Evolutionary conservation across 2,329 filamentous ascomycete species (phyloP), one percentile per base, ranked within the genome.

Genomic region (Ramularia endophylla): DNA sequence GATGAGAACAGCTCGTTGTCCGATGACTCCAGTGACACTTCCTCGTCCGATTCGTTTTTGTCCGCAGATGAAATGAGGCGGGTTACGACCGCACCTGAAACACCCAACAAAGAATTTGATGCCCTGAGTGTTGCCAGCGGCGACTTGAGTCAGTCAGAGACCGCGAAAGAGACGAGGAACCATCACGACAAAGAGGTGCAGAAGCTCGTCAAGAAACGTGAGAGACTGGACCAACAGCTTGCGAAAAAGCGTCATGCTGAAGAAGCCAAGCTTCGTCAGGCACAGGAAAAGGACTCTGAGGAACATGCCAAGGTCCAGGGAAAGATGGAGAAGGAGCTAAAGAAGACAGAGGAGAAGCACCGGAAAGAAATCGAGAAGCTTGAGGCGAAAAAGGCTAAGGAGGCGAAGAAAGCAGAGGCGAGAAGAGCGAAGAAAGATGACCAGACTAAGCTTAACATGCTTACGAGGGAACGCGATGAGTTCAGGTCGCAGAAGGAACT

Each of bases 261-360:
- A 25, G 69, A 69, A 43, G 59, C 59, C 37, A 68, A 67, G 36
- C 61, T 69, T 20, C 60, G 65, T 46, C 59, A 64, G 13, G 41
- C 51, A 8, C 42, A 53, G 25, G 55, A 58, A 7, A 66, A 67
- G 41, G 67, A 65, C 27, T 54, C 60, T 8, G 62, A 60, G 20
- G 59, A 60, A 18, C 63, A 69, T 40, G 74, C 76, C 31, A 85
- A 82, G 57, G 77, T 81, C 38, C 77, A 83, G 51, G 80, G 80
- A 34, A 82, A 80, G 51, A 80, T 81, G 52, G 72, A 74, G 48
- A 73, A 72, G 9, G 81, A 87, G 55, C 66, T 84, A 33, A 67
- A 67, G 47, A 83, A 81, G 61, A 65, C 85, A 2, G 77, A 85
- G 48, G 73, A 78, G 49, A 79, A 78, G 64, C 76, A 77, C 35